Percentiles rank a stretch among this genome's conserved stretches.
These are phyloP conservation scores for Solanum microdontum DNA, from an alignment of 257 asterid genomes.

Conservation along the genomic window DNA sequence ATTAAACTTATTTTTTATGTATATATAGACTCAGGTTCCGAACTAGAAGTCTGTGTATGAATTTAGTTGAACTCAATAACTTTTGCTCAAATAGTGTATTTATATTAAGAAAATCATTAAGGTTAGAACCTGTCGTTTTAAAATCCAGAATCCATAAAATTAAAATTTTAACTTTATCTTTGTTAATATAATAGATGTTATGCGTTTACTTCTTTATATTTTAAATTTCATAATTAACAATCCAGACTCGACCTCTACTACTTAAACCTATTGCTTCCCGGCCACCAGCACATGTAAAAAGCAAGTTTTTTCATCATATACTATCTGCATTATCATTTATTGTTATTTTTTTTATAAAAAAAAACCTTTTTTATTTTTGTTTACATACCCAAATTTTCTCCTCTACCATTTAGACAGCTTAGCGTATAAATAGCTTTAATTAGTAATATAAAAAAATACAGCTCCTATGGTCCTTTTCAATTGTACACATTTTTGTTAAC, in stretches of 20 bases:
- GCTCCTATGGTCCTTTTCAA: conserved; percentile 36
- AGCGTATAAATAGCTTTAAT: neutral
- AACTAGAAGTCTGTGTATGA: too few species aligned
- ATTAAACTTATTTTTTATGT: neutral
- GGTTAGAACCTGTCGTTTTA: neutral
- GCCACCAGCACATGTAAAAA: neutral
- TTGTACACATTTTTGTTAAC: conserved; percentile 42
- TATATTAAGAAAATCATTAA: too few species aligned
- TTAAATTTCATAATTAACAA: neutral
- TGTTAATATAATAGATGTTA: neutral
- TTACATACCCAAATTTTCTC: neutral
- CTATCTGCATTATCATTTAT: neutral
- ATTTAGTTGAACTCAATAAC: neutral
- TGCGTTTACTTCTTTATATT: neutral
- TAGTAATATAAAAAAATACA: neutral
- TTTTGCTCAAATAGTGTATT: neutral
- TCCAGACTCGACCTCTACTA: rapidly evolving
- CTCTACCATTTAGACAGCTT: conserved; percentile 4
- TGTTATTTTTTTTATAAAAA: rapidly evolving
- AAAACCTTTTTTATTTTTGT: neutral
- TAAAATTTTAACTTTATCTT: too few species aligned
- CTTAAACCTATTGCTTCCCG: neutral
- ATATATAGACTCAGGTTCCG: too few species aligned
- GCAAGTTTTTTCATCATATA: neutral
- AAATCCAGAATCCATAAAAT: neutral